Evolutionary conservation across 140 eudicot species (phyloP).

Genomic region (Oenanthe javanica): DNA sequence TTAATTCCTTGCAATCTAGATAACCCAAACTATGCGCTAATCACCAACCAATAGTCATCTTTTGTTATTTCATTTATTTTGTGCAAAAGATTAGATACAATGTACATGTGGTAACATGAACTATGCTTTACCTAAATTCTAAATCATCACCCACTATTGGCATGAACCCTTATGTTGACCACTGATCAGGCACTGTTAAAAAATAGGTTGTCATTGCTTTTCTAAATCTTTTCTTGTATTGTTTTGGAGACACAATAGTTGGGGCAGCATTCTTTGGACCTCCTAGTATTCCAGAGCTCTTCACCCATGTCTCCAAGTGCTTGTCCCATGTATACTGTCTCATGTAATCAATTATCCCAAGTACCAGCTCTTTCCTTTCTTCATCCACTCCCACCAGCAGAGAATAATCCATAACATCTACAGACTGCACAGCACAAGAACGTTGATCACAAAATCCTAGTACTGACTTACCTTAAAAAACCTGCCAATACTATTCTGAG

Average conservation of each 20-base stretch:
- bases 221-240: conserved; percentile 90
- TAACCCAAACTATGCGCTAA: not conserved
- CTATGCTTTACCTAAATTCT: not conserved
- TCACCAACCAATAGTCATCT: not conserved
- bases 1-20: too few relatives aligned
- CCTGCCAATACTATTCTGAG: not conserved
- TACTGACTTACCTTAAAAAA: not conserved
- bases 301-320: conserved; percentile 98
- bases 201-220: conserved; percentile 97
- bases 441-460: not conserved
- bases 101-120: not conserved
- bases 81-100: not conserved
- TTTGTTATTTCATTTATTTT: not conserved
- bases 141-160: not conserved
- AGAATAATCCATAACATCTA: conserved; percentile 94
- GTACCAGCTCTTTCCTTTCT: conserved; percentile 66
- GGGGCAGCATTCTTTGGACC: conserved; percentile 95
- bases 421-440: conserved; percentile 45
- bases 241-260: conserved; percentile 85
- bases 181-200: conserved; percentile 93
- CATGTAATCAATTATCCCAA: conserved; percentile 94
- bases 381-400: conserved; percentile 91
- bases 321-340: conserved; percentile 98
- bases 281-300: conserved; percentile 92
- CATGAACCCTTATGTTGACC: conserved; percentile 47